Evolutionary conservation across 1,139 yeast species (phyloP).

Genomic region (Taphrina flavorubra): DNA sequence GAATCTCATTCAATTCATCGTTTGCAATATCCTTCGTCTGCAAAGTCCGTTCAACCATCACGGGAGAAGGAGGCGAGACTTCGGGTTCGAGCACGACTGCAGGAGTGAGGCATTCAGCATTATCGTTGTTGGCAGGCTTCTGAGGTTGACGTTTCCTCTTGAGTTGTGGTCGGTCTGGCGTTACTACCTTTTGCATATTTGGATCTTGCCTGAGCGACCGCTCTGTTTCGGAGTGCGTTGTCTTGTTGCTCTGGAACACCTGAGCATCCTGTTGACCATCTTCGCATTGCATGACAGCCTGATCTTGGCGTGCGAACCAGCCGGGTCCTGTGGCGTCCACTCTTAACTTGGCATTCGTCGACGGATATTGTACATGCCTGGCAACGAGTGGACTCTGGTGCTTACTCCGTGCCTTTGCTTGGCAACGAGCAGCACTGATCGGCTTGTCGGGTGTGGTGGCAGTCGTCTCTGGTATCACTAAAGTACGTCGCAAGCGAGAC

Average conservation of each 20-base stretch:
- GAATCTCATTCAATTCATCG: not conserved
- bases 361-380: slow-evolving; percentile 6
- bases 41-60: not conserved
- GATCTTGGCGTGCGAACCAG: slow-evolving; percentile 24
- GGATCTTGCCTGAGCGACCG: not conserved
- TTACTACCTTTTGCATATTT: not conserved
- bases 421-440: not conserved
- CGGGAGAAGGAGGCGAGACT: not conserved
- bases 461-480: not conserved
- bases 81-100: not conserved
- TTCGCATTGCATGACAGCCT: not conserved
- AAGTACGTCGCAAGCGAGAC: not conserved
- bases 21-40: not conserved
- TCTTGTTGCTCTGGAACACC: not conserved
- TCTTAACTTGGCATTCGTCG: not conserved
- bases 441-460: not conserved
- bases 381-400: not conserved
- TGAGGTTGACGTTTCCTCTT: not conserved
- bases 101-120: not conserved
- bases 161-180: not conserved
- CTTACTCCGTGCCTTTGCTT: not conserved
- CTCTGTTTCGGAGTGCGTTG: not conserved
- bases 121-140: not conserved
- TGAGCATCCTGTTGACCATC: not conserved
- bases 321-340: slow-evolving; percentile 3